A percentile compares a stretch with the other conserved stretches of the same genome.
These are phyloP conservation scores for Juglanconis sp. DNA, from an alignment of 2,329 filamentous ascomycete genomes.

Conservation along the genomic window DNA sequence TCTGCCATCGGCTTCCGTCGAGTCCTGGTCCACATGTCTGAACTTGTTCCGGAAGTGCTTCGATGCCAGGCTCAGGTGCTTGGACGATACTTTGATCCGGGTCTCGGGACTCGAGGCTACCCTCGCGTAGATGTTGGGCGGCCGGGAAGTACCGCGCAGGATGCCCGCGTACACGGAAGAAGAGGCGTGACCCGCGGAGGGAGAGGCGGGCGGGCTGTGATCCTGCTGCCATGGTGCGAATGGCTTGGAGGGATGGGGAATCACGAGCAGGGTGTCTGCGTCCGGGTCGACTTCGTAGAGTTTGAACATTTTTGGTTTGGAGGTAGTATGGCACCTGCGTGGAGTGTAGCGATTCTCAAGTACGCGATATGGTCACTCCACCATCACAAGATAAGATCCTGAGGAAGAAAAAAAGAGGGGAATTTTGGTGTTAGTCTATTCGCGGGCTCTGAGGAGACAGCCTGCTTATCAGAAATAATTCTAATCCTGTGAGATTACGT, in stretches of 20 bases:
- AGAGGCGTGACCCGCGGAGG: not conserved
- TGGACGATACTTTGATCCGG: slow-evolving; percentile 34
- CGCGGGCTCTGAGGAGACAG: not conserved
- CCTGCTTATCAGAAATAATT: not conserved
- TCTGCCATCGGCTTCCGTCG: slow-evolving; percentile 27
- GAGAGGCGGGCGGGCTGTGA: not conserved
- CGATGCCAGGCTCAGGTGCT: slow-evolving; percentile 34
- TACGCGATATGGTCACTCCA: too few relatives aligned
- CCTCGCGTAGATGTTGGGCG: slow-evolving; percentile 10
- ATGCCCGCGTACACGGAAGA: slow-evolving; percentile 10
- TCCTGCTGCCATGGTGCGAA: slow-evolving; percentile 25
- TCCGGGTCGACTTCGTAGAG: slow-evolving; percentile 34
- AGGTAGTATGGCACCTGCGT: not conserved
- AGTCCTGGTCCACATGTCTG: slow-evolving; percentile 16
- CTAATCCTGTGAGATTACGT: not conserved
- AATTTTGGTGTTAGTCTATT: not conserved
- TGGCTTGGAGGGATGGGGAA: slow-evolving; percentile 21
- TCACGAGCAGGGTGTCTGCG: slow-evolving; percentile 31
- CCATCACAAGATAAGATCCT: too few relatives aligned
- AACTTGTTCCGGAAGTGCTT: slow-evolving; percentile 20
- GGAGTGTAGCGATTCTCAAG: not conserved
- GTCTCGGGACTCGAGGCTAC: slow-evolving; percentile 21
- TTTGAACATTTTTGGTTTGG: slow-evolving; percentile 23
- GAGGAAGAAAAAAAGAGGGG: too few relatives aligned
- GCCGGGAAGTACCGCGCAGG: slow-evolving; percentile 13